phyloP scores from a whole-genome alignment of 495 filamentous ascomycete species.

The Achaetomiella virescens region DNA sequence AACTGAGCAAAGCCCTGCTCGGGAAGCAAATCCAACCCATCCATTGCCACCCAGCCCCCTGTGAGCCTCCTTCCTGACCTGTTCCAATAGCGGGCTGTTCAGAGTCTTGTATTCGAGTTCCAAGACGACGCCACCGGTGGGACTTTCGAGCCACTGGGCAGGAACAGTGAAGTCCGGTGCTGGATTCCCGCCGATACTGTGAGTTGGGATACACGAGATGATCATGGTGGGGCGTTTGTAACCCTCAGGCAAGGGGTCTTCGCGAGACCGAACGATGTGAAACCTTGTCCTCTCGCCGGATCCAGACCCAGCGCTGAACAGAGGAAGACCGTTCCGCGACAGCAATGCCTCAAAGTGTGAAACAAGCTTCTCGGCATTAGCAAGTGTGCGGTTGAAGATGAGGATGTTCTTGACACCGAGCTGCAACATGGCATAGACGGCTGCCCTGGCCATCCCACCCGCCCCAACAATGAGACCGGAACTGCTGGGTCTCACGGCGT shows the following conservation, averaged over 20 bases:
- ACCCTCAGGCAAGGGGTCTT: slow-evolving; percentile 56
- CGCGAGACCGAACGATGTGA: slow-evolving; percentile 49
- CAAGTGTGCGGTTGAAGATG: slow-evolving; percentile 59
- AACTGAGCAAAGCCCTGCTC: slow-evolving; percentile 76
- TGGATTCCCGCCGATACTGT: slow-evolving; percentile 51
- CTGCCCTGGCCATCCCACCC: slow-evolving; percentile 69
- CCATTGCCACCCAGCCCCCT: slow-evolving; percentile 64
- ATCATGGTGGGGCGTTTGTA: slow-evolving; percentile 59
- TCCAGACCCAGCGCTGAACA: slow-evolving; percentile 46
- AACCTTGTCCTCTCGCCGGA: slow-evolving; percentile 46
- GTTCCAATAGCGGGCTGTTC: slow-evolving; percentile 57
- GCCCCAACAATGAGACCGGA: slow-evolving; percentile 66
- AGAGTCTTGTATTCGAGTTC: slow-evolving; percentile 67
- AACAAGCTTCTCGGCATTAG: slow-evolving; percentile 57
- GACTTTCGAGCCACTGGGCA: slow-evolving; percentile 57
- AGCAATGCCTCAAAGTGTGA: slow-evolving; percentile 52
- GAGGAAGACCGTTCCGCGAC: slow-evolving; percentile 22
- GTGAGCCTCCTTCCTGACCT: slow-evolving; percentile 55
- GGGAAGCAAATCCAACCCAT: slow-evolving; percentile 65
- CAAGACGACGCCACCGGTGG: slow-evolving; percentile 64
- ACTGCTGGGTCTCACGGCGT: slow-evolving; percentile 59
- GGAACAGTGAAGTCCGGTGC: slow-evolving; percentile 66
- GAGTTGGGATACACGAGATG: slow-evolving; percentile 63
- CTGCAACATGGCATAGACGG: slow-evolving; percentile 69
- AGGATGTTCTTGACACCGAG: slow-evolving; percentile 68